Conservation (phyloP, 345 rosid species). For the Streptanthus diversifolius region DNA sequence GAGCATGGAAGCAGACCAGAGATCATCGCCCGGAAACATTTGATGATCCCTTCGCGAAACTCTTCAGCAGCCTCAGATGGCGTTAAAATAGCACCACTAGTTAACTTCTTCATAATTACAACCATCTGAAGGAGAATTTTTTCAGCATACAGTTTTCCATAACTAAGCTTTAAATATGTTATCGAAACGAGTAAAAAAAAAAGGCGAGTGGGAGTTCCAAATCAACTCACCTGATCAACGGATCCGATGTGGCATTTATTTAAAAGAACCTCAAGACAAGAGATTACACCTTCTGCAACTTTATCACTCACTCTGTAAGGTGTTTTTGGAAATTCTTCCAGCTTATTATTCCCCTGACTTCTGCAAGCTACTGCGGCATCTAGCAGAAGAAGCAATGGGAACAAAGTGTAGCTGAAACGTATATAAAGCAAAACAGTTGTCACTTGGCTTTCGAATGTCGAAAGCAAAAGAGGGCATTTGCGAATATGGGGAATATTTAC, state of each 20-base stretch:
- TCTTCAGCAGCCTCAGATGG: slow-evolving; percentile 80
- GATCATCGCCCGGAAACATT: slow-evolving; percentile 73
- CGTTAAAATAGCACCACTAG: slow-evolving; percentile 65
- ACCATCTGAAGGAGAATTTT: slow-evolving; percentile 54
- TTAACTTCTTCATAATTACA: slow-evolving; percentile 69
- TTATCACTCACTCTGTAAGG: slow-evolving; percentile 59
- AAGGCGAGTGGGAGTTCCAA: background rate
- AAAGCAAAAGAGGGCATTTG: background rate
- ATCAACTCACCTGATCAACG: slow-evolving; percentile 62
- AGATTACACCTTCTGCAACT: slow-evolving; percentile 73
- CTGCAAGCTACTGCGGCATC: slow-evolving; percentile 68
- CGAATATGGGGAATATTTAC: slow-evolving; percentile 30
- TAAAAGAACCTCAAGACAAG: slow-evolving; percentile 80
- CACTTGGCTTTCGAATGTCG: background rate
- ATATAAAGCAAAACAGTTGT: background rate
- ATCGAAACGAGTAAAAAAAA: too few relatives aligned
- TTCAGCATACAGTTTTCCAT: background rate
- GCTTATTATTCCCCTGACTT: slow-evolving; percentile 32
- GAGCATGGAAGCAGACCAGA: slow-evolving; percentile 50
- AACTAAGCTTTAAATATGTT: background rate
- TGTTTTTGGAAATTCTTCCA: slow-evolving; percentile 4
- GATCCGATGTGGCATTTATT: slow-evolving; percentile 57
- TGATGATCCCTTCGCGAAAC: slow-evolving; percentile 82
- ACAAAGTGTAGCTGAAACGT: slow-evolving; percentile 66
- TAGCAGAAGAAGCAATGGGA: slow-evolving; percentile 75